Percentiles rank a stretch among this genome's conserved stretches.
Evolutionary conservation across 441 rosid genomes (phyloP).

Genomic region (Syzygium syzygioides): DNA sequence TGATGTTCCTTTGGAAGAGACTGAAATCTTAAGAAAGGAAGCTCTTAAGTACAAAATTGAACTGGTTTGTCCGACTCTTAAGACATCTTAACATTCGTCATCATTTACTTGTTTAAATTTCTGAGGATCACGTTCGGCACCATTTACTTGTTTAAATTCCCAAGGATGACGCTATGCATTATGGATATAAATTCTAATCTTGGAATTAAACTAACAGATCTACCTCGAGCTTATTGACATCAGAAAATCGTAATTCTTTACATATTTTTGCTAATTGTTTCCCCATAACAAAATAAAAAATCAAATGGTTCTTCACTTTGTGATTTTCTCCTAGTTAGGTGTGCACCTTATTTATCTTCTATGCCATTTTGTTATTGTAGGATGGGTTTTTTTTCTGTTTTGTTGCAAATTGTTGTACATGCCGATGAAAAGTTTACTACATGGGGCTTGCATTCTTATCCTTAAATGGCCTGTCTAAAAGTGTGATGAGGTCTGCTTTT

Average conservation of each 20-base stretch:
- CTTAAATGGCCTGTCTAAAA: background rate
- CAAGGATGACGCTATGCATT: background rate
- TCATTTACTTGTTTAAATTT: background rate
- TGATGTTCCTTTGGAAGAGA: slow-evolving; percentile 92
- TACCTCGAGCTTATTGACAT: background rate
- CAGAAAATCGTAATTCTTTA: background rate
- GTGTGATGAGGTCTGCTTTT: background rate
- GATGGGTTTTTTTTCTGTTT: background rate
- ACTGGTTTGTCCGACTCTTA: slow-evolving; percentile 30
- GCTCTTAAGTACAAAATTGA: slow-evolving; percentile 66
- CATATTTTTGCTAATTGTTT: background rate
- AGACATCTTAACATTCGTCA: background rate
- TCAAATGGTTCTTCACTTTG: background rate
- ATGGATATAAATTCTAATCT: background rate
- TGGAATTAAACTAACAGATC: background rate
- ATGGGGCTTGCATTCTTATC: background rate
- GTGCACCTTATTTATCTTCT: background rate
- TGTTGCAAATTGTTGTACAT: background rate
- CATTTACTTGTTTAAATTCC: background rate
- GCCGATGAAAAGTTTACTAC: background rate
- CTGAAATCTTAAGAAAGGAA: slow-evolving; percentile 59
- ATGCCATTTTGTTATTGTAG: background rate
- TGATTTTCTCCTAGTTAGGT: background rate
- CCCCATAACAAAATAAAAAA: background rate
- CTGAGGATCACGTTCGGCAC: background rate